Conservation (phyloP, 78 protist genomes). For the Dictyostelium firmibasis region DNA sequence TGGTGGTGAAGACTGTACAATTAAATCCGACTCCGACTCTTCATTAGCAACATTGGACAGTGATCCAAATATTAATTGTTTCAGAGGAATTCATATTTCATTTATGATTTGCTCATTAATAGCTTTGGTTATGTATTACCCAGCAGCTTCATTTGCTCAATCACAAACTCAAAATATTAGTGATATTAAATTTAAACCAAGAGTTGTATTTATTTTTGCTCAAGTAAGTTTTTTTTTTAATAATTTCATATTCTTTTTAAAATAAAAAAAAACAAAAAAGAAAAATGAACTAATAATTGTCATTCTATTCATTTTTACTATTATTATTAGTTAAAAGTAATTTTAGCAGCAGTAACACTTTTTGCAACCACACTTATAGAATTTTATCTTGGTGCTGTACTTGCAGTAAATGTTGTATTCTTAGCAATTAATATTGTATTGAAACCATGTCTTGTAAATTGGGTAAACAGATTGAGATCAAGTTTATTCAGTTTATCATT, state of each 20-base stretch:
- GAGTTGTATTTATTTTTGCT: constrained; percentile 56
- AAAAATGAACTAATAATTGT: not conserved
- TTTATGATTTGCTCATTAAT: constrained; percentile 57
- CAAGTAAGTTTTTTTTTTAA: not conserved
- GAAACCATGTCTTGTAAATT: constrained; percentile 57
- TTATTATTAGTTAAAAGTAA: not conserved
- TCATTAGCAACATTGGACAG: constrained; percentile 25
- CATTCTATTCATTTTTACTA: not conserved
- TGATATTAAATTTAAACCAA: constrained; percentile 72
- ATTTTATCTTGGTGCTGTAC: constrained; percentile 19
- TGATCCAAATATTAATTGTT: constrained; percentile 6
- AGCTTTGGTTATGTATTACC: constrained; percentile 59
- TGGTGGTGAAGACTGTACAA: constrained; percentile 72
- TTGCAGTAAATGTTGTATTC: constrained; percentile 21
- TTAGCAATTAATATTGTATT: constrained; percentile 9
- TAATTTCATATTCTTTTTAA: not conserved
- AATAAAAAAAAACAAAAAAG: not conserved
- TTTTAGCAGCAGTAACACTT: not conserved
- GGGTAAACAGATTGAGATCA: constrained; percentile 60
- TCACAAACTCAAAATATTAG: constrained; percentile 65
- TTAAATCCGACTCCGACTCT: not conserved
- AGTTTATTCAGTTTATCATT: constrained; percentile 13
- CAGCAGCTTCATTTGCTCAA: constrained; percentile 78
- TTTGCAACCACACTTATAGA: constrained; percentile 9
- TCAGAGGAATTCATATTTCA: constrained; percentile 33